Evolutionary conservation across 192 early-diverging fungal species (phyloP), one percentile per base, ranked within the genome.

Genomic region (Backusella westeae): DNA sequence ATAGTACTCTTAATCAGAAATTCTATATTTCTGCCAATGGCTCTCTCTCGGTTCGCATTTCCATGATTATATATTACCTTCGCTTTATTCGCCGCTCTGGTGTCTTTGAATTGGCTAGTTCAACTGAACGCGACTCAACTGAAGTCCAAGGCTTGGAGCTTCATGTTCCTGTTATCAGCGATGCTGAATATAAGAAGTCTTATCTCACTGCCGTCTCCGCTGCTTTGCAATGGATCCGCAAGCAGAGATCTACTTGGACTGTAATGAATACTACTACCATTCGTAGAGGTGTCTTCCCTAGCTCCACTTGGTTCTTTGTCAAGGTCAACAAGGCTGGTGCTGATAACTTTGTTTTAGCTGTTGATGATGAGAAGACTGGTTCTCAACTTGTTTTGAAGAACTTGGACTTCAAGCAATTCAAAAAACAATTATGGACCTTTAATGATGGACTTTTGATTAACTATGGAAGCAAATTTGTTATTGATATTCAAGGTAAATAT

Each of bases 261-360:
- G 53, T 49, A 32, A 52, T 71, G 19, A 72, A 53, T 14, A 79
- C 66, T 21, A 78, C 63, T 12, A 69, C 68, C n/a, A 53, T 46
- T 17, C 75, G 80, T 14, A 41, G 53, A 41, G 77, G 69, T 42
- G n/a, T 72, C 7, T 78, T 78, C 77, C 77, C 77, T 15, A 66
- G 29, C 4, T 59, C 70, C n/a, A 42, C 74, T 35, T 67, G 72
- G 70, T 78, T 78, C 77, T 78, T 78, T 63, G 70, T 79, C 73
- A 79, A 79, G 67, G 65, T 75, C 32, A 34, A 73, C n/a, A 29
- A 38, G 2, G 41, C 69, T 35, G 67, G 23, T 17, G 19, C 49
- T 8, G 78, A 79, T 4, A 36, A 74, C 42, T 73, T 65, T n/a
- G 78, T 79, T 38, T 52, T 79, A 14, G 36, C 78, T 14, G 39